Evolutionary conservation across 495 filamentous ascomycete species (phyloP).

Genomic region (Hypoxylon trugodes): DNA sequence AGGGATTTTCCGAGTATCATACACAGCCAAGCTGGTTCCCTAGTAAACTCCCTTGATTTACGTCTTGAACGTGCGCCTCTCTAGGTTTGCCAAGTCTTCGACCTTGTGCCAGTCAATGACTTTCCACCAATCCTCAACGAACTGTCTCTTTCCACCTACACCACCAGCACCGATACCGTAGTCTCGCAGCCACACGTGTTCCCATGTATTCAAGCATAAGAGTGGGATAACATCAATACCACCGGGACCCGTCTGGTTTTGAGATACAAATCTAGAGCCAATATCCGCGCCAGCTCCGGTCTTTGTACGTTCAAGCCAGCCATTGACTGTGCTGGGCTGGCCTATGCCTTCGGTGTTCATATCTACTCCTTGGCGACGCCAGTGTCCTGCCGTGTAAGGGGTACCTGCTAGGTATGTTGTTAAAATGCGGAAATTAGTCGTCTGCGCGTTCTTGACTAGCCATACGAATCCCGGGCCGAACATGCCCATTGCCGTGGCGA

Average conservation of each 20-base stretch:
- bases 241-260: constrained; percentile 64
- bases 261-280: constrained; percentile 25
- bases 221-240: constrained; percentile 76
- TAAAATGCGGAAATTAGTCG: constrained; percentile 72
- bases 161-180: constrained; percentile 67
- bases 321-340: constrained; percentile 16
- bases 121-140: constrained; percentile 85
- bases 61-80: constrained; percentile 12
- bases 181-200: constrained; percentile 90
- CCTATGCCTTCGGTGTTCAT: constrained; percentile 69
- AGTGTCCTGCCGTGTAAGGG: constrained; percentile 84
- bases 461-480: constrained; percentile 98
- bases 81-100: constrained; percentile 39
- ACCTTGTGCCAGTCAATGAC: constrained; percentile 85
- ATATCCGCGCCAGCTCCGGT: constrained; percentile 49
- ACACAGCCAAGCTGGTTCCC: constrained; percentile 32
- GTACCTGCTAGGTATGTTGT: constrained; percentile 91
- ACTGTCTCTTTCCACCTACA: constrained; percentile 73
- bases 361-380: constrained; percentile 79
- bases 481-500: constrained; percentile 85
- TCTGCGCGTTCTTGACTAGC: constrained; percentile 69
- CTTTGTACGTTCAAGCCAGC: constrained; percentile 48
- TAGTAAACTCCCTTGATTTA: background rate
- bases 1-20: constrained; percentile 36
- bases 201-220: constrained; percentile 94